Evolutionary conservation across 2,329 filamentous ascomycete species (phyloP).

Genomic region (Rutstroemia sp.): DNA sequence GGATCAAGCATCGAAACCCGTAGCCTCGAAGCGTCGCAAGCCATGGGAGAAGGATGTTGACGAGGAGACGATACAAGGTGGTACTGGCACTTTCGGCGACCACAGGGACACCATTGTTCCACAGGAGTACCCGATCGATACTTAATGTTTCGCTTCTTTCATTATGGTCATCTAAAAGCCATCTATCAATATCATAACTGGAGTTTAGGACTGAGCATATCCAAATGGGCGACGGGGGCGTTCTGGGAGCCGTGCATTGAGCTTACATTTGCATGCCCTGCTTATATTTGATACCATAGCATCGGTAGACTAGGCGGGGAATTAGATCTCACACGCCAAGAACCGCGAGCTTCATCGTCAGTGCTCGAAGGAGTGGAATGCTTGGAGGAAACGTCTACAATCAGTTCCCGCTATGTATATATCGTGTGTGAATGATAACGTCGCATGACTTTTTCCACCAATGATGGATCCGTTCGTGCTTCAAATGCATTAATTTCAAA

Average conservation of each 20-base stretch:
- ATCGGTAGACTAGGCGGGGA: too few species aligned
- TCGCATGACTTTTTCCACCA: too few species aligned
- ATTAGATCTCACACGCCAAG: too few species aligned
- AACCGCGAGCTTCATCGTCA: too few species aligned
- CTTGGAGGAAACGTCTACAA: too few species aligned
- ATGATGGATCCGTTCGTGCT: too few species aligned
- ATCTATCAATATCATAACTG: neutral
- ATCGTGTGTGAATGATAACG: too few species aligned
- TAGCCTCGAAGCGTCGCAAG: constrained; percentile 39
- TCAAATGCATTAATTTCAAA: too few species aligned
- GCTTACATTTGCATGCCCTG: neutral
- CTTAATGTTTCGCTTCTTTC: neutral
- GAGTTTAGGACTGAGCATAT: neutral
- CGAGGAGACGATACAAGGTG: constrained; percentile 23
- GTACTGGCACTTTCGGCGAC: constrained; percentile 10
- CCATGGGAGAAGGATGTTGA: constrained; percentile 69
- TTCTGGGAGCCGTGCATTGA: neutral
- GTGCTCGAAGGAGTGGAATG: too few species aligned
- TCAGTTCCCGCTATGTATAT: too few species aligned
- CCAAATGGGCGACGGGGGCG: neutral
- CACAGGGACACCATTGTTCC: constrained; percentile 6
- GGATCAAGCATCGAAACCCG: constrained; percentile 48
- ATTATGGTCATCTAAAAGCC: neutral
- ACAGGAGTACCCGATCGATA: constrained; percentile 5
- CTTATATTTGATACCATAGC: too few species aligned